Evolutionary conservation across 441 rosid species (phyloP), one percentile per base, ranked within the genome.

Genomic region (Syzygium syzygioides): DNA sequence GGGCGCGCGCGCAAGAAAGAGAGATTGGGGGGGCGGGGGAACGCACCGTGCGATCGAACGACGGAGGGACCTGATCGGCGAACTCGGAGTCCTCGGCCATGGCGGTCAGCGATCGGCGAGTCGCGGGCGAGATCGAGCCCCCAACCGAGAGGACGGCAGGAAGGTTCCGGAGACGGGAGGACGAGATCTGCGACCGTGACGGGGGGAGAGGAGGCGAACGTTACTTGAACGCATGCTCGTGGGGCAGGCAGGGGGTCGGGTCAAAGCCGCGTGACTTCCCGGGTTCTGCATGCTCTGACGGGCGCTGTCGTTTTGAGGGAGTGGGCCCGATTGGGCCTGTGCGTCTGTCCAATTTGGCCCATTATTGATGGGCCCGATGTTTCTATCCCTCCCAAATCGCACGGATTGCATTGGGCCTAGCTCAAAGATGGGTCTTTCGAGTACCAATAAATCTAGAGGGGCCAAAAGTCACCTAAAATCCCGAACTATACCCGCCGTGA

Each of bases 11-110:
- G 64, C 28, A 2, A 60, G 32, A 59, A 3, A 26, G 17, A 59
- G 7, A 59, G 64, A 26, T 6, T 11, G 3, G 26, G 9, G 28
- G 19, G 25, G 30, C 13, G 6, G 14, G 13, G 66, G 2, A 41
- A 37, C 52, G 83, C 83, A 76, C 83, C 64, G 11, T 59, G 64
- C 64, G 14, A 23, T 41, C 83, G 83, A 76, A 76, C 83, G 52
- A 41, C 52, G 83, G 83, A 76, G 83, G 54, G 60, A 87, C 89
- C 89, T 41, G 23, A 15, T 26, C 54, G 37, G 48, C 86, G 88
- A 55, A 87, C 85, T 37, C 59, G n/a, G 32, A 80, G 54, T 87
- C 86, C 56, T 87, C 89, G 71, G 62, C 32, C 86, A 80, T 87
- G 54, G 68, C 86, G 32, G 64, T 14, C n/a, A 17, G 19, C 50